phyloP scores from a whole-genome alignment of 441 rosid genomes.

The Gossypium schwendimanii region DNA sequence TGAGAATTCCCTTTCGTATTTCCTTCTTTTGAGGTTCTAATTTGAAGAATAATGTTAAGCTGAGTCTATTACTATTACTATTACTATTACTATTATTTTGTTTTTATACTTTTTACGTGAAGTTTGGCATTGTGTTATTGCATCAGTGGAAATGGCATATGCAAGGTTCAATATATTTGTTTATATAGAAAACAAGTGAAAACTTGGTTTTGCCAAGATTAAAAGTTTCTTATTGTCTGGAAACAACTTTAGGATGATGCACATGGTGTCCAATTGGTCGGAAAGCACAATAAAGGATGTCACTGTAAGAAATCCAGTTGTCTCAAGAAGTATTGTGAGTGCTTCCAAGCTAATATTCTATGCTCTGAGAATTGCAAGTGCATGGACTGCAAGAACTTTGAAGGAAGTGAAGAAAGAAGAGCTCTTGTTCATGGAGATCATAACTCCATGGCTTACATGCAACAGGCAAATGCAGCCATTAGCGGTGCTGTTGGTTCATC shows the following conservation, averaged over 20 bases:
- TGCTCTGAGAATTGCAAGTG: conserved; percentile 96
- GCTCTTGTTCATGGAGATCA: conserved; percentile 61
- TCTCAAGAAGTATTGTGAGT: conserved; percentile 94
- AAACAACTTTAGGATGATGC: conserved; percentile 55
- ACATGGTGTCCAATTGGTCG: conserved; percentile 44
- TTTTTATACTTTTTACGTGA: background rate
- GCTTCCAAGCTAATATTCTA: conserved; percentile 80
- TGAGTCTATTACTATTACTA: background rate
- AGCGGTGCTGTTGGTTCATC: conserved; percentile 75
- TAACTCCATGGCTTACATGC: conserved; percentile 53
- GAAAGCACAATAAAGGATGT: conserved; percentile 91
- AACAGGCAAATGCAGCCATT: conserved; percentile 91
- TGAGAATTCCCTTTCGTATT: background rate
- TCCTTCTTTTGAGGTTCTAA: background rate
- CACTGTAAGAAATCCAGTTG: conserved; percentile 91
- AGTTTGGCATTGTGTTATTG: background rate
- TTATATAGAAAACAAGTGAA: background rate
- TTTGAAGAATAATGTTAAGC: background rate
- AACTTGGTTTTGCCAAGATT: background rate
- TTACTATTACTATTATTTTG: background rate
- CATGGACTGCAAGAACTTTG: conserved; percentile 87
- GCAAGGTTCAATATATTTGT: background rate
- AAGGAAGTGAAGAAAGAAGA: conserved; percentile 83
- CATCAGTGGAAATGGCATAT: background rate
- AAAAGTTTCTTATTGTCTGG: background rate